phyloP scores from a whole-genome alignment of 2,329 filamentous ascomycete species.

The Colletotrichum sp. region DNA sequence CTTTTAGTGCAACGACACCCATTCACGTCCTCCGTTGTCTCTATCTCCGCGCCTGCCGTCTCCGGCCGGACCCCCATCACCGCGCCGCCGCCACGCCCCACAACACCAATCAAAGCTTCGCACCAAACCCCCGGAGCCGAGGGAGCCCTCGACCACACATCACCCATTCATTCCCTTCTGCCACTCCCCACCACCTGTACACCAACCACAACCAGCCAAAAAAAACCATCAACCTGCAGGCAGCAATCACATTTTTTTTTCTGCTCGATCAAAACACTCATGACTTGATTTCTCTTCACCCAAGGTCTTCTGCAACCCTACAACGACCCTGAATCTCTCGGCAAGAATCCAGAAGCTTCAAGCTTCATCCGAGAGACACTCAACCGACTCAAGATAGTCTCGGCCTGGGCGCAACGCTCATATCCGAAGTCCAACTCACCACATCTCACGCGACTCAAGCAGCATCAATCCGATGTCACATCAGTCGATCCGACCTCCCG shows the following conservation, averaged over 20 bases:
- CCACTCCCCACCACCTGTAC: background rate
- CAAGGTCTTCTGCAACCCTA: background rate
- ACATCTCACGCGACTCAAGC: background rate
- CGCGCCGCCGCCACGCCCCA: background rate
- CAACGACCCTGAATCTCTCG: background rate
- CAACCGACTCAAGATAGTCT: background rate
- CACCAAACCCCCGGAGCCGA: background rate
- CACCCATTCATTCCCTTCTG: background rate
- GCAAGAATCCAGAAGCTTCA: background rate
- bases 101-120: background rate
- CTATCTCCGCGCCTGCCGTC: background rate
- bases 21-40: rapidly evolving
- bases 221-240: background rate
- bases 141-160: background rate
- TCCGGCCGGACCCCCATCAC: background rate
- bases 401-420: background rate
- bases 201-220: background rate
- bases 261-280: background rate
- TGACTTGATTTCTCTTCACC: background rate
- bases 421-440: background rate
- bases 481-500: background rate
- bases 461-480: background rate
- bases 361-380: background rate
- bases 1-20: no score
- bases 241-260: background rate